Conservation (phyloP, 805 yeast species). For the Scheffersomyces amazonensis region DNA sequence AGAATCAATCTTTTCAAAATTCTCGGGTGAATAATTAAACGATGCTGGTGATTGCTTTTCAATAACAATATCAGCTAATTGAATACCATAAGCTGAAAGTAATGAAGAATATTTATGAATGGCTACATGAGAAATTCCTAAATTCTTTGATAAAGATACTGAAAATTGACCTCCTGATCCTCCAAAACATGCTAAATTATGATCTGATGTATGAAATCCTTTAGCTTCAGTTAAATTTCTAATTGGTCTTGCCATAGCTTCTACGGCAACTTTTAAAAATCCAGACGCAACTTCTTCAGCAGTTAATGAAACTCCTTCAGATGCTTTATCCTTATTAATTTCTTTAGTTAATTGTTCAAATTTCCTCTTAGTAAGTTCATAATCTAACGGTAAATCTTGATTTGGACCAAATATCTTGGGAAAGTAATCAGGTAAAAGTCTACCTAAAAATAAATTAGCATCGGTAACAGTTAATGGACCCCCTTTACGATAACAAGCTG, state of each 20-base stretch:
- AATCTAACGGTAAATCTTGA: slow-evolving; percentile 31
- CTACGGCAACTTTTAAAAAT: slow-evolving; percentile 32
- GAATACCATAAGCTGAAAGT: slow-evolving; percentile 33
- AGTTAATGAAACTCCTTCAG: slow-evolving; percentile 15
- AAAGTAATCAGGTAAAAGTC: slow-evolving; percentile 33
- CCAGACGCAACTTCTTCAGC: slow-evolving; percentile 33
- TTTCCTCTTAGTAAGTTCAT: slow-evolving; percentile 44
- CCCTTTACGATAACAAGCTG: slow-evolving; percentile 38
- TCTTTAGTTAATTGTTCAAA: slow-evolving; percentile 45
- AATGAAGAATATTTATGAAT: slow-evolving; percentile 33
- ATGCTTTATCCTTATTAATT: slow-evolving; percentile 38
- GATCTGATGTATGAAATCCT: slow-evolving; percentile 27
- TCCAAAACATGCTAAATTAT: slow-evolving; percentile 33
- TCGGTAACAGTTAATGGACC: slow-evolving; percentile 40
- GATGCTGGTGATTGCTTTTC: slow-evolving; percentile 37
- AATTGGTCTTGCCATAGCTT: slow-evolving; percentile 33
- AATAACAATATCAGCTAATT: slow-evolving; percentile 30
- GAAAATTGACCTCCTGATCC: slow-evolving; percentile 38
- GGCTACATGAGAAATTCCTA: slow-evolving; percentile 25
- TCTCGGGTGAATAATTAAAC: slow-evolving; percentile 15
- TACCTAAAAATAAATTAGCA: slow-evolving; percentile 34
- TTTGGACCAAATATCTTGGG: slow-evolving; percentile 39
- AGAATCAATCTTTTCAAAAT: slow-evolving; percentile 35
- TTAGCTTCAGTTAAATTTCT: slow-evolving; percentile 35
- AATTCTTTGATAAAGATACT: slow-evolving; percentile 24